A percentile compares a stretch with the other conserved stretches of the same genome.
Evolutionary conservation across 306 rosid species (phyloP).

Genomic region (Lagenaria siceraria): DNA sequence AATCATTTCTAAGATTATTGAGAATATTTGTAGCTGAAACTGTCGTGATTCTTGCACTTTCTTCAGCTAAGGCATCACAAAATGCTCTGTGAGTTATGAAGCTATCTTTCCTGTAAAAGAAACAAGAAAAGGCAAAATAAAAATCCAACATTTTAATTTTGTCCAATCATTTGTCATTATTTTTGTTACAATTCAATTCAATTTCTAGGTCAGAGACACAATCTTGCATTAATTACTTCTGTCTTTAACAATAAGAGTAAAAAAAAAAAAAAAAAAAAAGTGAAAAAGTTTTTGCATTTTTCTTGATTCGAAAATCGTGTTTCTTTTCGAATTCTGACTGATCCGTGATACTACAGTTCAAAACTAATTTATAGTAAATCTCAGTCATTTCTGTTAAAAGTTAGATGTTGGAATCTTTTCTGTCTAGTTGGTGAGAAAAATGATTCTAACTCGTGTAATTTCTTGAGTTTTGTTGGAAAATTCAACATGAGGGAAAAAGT

Average conservation of each 20-base stretch:
- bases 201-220: constrained; percentile 9
- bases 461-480: neutral
- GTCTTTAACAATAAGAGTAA: neutral
- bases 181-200: neutral
- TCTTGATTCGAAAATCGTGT: neutral
- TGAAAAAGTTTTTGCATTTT: neutral
- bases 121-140: neutral
- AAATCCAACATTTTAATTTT: constrained; percentile 16
- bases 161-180: constrained; percentile 5
- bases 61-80: constrained; percentile 94
- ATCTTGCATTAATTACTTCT: neutral
- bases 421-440: neutral
- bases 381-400: neutral
- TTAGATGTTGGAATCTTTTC: neutral
- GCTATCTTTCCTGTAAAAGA: constrained; percentile 65
- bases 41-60: constrained; percentile 68
- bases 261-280: neutral
- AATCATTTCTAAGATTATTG: constrained; percentile 31
- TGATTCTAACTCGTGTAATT: neutral
- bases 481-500: neutral
- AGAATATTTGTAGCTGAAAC: constrained; percentile 43
- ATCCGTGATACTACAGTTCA: neutral
- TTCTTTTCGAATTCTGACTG: neutral
- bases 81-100: constrained; percentile 95
- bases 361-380: neutral